phyloP scores from a whole-genome alignment of 495 filamentous ascomycete species.

The Hyaloscypha variabilis region DNA sequence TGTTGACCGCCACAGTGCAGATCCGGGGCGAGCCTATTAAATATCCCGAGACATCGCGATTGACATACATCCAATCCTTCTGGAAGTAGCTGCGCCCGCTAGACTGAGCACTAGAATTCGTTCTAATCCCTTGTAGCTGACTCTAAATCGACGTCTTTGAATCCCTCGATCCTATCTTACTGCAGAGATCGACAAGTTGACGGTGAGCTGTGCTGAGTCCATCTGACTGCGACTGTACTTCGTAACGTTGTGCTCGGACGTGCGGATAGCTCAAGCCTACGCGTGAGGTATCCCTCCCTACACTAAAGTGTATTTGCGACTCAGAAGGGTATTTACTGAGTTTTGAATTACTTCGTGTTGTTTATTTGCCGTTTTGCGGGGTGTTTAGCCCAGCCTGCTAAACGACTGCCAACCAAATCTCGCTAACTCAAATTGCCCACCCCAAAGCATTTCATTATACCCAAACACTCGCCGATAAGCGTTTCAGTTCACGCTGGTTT shows the following conservation, averaged over 20 bases:
- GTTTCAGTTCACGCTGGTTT: no score
- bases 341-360: not conserved
- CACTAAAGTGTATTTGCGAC: not conserved
- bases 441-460: no score
- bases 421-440: no score
- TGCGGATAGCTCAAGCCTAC: not conserved
- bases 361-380: not conserved
- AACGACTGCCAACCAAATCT: not conserved
- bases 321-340: not conserved
- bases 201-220: not conserved
- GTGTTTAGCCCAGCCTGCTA: not conserved
- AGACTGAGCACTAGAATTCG: not conserved
- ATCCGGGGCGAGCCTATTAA: conserved; percentile 1
- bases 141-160: not conserved
- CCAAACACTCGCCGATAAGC: no score
- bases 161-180: not conserved
- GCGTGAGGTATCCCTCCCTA: not conserved
- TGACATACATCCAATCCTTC: not conserved
- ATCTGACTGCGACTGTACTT: not conserved
- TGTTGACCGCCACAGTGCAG: not conserved
- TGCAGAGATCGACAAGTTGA: not conserved
- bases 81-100: not conserved
- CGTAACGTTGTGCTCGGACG: not conserved
- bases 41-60: not conserved
- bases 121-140: not conserved